These are phyloP conservation scores for Epicoccum nigrum DNA, from an alignment of 2,329 filamentous ascomycete genomes.

Conservation along the genomic window DNA sequence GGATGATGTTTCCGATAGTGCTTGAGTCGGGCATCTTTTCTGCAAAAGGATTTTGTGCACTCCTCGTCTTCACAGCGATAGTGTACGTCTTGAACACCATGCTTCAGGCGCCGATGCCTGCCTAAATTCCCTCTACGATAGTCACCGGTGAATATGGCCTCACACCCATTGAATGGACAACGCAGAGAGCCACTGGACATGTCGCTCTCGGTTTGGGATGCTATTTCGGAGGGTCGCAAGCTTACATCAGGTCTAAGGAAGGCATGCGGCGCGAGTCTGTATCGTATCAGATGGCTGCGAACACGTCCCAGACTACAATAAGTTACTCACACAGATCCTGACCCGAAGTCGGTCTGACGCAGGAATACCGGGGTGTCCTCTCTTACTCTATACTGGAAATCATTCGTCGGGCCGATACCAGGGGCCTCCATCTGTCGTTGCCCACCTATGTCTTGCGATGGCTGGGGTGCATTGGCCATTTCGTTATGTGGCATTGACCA, in stretches of 20 bases:
- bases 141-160: not conserved
- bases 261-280: not conserved
- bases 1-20: not conserved
- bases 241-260: not conserved
- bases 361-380: too few species aligned
- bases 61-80: not conserved
- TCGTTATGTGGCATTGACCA: too few species aligned
- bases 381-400: too few species aligned
- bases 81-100: not conserved
- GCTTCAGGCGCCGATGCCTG: not conserved
- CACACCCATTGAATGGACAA: not conserved
- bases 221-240: not conserved
- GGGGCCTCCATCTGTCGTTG: too few species aligned
- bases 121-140: not conserved
- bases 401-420: too few species aligned
- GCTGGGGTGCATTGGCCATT: too few species aligned
- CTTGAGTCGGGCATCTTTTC: conserved; percentile 1
- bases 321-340: not conserved
- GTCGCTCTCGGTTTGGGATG: not conserved
- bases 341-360: not conserved
- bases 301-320: too few species aligned
- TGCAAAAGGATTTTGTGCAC: not conserved
- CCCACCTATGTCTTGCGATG: too few species aligned
- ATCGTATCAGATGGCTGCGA: not conserved
- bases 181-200: not conserved